Evolutionary conservation across 257 asterid species (phyloP).

Genomic region (Scutellaria baicalensis): DNA sequence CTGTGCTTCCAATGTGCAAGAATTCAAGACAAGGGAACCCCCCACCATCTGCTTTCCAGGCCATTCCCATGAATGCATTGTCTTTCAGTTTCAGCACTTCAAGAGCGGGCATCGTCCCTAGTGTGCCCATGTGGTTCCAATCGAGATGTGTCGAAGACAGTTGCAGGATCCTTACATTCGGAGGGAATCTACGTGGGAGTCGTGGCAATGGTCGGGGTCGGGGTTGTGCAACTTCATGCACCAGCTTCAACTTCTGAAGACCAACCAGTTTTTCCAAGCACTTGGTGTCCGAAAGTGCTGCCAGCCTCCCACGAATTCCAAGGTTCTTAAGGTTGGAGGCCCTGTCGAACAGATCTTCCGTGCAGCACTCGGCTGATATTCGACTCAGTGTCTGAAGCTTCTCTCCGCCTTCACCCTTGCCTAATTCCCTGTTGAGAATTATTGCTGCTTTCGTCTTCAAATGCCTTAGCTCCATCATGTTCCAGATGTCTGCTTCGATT

Average conservation of each 20-base stretch:
- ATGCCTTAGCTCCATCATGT: conserved; percentile 26
- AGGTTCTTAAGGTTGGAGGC: conserved; percentile 13
- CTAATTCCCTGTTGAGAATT: neutral
- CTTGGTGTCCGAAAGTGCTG: neutral
- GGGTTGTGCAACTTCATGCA: neutral
- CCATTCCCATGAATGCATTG: conserved; percentile 19
- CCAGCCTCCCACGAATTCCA: conserved; percentile 23
- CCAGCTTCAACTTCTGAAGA: conserved; percentile 22
- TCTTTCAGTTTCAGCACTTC: conserved; percentile 25
- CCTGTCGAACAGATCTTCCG: neutral
- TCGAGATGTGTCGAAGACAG: conserved; percentile 20
- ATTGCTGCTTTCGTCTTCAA: conserved; percentile 26
- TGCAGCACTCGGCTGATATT: conserved; percentile 22
- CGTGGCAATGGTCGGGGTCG: conserved; percentile 12
- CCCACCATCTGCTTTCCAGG: conserved; percentile 11
- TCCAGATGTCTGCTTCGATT: conserved; percentile 11
- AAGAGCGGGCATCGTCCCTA: conserved; percentile 17
- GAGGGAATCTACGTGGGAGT: conserved; percentile 12
- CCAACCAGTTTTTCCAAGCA: neutral
- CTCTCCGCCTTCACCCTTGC: neutral
- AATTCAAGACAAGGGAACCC: conserved; percentile 22
- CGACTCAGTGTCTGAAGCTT: conserved; percentile 28
- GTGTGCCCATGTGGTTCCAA: conserved; percentile 26
- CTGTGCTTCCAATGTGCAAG: conserved; percentile 17
- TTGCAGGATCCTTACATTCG: conserved; percentile 17